Percentiles rank a stretch among this genome's conserved stretches.
Conservation (phyloP, 2,329 filamentous ascomycete species). For the Pyrenochaeta sp. region DNA sequence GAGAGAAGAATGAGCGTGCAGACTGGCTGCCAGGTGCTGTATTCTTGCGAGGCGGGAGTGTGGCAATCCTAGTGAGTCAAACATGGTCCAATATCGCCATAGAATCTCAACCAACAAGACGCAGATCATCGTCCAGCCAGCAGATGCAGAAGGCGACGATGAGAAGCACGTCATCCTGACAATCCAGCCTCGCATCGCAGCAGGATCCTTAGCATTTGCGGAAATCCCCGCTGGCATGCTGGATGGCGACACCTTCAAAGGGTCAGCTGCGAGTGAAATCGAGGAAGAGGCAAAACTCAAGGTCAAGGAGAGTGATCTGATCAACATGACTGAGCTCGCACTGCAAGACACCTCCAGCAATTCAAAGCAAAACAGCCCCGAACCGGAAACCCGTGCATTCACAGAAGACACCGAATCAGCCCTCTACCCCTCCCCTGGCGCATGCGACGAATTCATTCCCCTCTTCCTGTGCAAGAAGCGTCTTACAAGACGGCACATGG, state of each 20-base stretch:
- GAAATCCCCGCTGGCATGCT: slow-evolving; percentile 70
- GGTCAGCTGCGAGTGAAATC: slow-evolving; percentile 66
- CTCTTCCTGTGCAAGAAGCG: slow-evolving; percentile 65
- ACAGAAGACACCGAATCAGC: slow-evolving; percentile 38
- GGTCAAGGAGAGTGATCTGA: slow-evolving; percentile 59
- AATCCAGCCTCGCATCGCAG: slow-evolving; percentile 65
- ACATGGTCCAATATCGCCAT: background rate
- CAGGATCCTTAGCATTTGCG: slow-evolving; percentile 62
- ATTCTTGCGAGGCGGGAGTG: slow-evolving; percentile 66
- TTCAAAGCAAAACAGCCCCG: background rate
- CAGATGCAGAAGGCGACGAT: slow-evolving; percentile 52
- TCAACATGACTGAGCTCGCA: slow-evolving; percentile 64
- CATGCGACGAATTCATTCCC: slow-evolving; percentile 67
- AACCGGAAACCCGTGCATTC: background rate
- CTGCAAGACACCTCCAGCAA: slow-evolving; percentile 28
- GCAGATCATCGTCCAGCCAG: slow-evolving; percentile 64
- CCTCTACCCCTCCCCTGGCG: slow-evolving; percentile 64
- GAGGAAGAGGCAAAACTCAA: slow-evolving; percentile 65
- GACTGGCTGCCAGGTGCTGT: slow-evolving; percentile 64
- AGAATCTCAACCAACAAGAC: background rate
- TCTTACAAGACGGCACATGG: slow-evolving; percentile 58
- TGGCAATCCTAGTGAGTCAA: slow-evolving; percentile 62
- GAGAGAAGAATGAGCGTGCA: slow-evolving; percentile 5
- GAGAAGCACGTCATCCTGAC: slow-evolving; percentile 60
- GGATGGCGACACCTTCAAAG: slow-evolving; percentile 64